Conservation (phyloP, 805 yeast genomes). For the Myxozyma udenii region DNA sequence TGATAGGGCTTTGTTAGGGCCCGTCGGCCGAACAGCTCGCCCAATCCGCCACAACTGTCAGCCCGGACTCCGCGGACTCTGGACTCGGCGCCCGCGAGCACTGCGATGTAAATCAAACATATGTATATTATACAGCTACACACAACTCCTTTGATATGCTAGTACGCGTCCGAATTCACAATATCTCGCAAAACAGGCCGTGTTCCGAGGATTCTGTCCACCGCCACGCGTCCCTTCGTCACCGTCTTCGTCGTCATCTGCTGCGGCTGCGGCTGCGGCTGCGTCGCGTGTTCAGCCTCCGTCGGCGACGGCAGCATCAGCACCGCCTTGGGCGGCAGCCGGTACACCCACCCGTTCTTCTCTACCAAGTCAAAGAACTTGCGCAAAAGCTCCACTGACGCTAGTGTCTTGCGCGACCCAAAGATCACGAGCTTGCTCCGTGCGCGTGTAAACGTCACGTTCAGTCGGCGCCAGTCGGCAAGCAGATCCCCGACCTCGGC, state of each 20-base stretch:
- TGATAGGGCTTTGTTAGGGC: too few relatives aligned
- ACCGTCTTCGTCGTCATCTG: not conserved
- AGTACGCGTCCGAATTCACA: conserved; percentile 8
- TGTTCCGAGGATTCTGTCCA: not conserved
- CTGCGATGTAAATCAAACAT: too few relatives aligned
- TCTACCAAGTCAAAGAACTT: conserved; percentile 60
- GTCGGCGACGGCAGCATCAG: not conserved
- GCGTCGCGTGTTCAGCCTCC: not conserved
- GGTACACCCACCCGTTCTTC: conserved; percentile 60
- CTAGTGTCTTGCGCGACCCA: conserved; percentile 70
- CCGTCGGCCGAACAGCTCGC: too few relatives aligned
- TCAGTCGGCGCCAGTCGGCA: conserved; percentile 85
- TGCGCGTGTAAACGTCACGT: conserved; percentile 93
- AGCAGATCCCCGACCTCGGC: conserved; percentile 71
- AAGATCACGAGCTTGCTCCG: conserved; percentile 75
- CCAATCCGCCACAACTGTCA: too few relatives aligned
- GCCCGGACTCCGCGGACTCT: too few relatives aligned
- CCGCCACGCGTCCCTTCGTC: not conserved
- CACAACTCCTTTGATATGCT: too few relatives aligned
- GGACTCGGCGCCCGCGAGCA: too few relatives aligned
- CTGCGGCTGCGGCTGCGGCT: not conserved
- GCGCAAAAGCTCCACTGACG: conserved; percentile 50
- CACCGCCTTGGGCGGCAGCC: too few relatives aligned
- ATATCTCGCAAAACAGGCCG: conserved; percentile 21
- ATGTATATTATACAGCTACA: too few relatives aligned